Evolutionary conservation across 768 basidiomycete species (phyloP), one percentile per base, ranked within the genome.

Genomic region (Lentinula detonsa): DNA sequence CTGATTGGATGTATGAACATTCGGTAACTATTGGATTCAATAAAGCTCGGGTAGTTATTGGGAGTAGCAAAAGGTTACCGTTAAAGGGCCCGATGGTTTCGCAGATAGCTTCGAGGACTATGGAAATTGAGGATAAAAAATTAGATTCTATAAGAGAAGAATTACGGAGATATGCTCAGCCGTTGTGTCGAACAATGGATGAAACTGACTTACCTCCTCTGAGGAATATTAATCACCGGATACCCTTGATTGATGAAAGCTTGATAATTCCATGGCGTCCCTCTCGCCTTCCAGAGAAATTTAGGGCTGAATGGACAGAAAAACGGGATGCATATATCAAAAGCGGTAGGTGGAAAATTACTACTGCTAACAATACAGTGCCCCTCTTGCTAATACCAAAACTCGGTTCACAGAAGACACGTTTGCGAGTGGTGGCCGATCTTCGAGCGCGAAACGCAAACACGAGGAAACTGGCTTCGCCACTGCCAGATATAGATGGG

Each of bases 401-500:
- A 42, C 73, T 68, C 23, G 60, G 16, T 61, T 7, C 15, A 39
- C 37, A 18, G n/a, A 65, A 34, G 33, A 63, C 64, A 61, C 10
- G 68, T 4, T 35, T 83, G 1, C 62, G 74, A 0, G 78, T 72
- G 0, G 75, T 77, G 0, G 57, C 78, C 0, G 78, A 80, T 60
- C 53, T 70, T 1, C 58, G 75, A 0, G 67, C 72, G 42, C 63
- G 72, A 0, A 82, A 81, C 62, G 65, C 69, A 0, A 81, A 81
- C 59, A 81, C 75, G 0, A 11, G 63, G 0, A 72, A 75, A 57
- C 60, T 75, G 48, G 66, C 73, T 0, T 75, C 75, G 0, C 80
- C 78, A 0, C 58, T 81, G 0, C 78, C 79, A 0, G 76, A 81
- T 57, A 71, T 73, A 13, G 76, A 80, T 13, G 69, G 68, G 1